These are phyloP conservation scores for Geosmithia morbida DNA, from an alignment of 2,329 filamentous ascomycete genomes.

Conservation along the genomic window DNA sequence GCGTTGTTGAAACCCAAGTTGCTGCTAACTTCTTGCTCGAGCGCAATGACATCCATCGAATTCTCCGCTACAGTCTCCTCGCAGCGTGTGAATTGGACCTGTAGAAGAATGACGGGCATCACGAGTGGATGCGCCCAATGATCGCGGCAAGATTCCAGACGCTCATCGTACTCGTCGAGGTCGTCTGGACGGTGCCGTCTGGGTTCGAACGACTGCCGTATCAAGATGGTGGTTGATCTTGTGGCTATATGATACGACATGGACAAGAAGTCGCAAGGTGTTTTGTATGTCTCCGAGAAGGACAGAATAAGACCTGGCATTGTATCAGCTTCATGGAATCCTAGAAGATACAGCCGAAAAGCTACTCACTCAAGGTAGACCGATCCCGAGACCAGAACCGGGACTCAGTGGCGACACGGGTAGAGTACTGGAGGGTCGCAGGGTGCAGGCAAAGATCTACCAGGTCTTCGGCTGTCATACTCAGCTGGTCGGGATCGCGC, in stretches of 20 bases:
- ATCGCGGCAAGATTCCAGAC: conserved; percentile 25
- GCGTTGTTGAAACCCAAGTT: conserved; percentile 11
- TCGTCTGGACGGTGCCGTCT: conserved; percentile 24
- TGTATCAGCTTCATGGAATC: conserved; percentile 3
- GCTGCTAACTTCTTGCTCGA: conserved; percentile 27
- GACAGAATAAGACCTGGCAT: conserved; percentile 24
- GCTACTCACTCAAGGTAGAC: conserved; percentile 15
- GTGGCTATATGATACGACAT: conserved; percentile 26
- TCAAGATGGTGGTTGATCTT: conserved; percentile 22
- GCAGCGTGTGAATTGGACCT: conserved; percentile 28
- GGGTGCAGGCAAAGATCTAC: conserved; percentile 21
- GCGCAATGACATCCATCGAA: conserved; percentile 22
- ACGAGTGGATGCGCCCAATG: conserved; percentile 31
- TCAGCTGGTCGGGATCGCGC: conserved; percentile 18
- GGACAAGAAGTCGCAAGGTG: conserved; percentile 30
- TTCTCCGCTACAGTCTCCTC: conserved; percentile 28
- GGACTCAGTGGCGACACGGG: conserved; percentile 21
- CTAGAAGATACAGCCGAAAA: neutral
- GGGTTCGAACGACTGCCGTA: conserved; percentile 27
- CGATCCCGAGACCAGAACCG: conserved; percentile 23
- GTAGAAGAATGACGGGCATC: conserved; percentile 27
- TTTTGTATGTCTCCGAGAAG: conserved; percentile 27
- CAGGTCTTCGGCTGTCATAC: conserved; percentile 18
- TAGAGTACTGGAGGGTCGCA: conserved; percentile 22
- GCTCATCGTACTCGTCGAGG: conserved; percentile 28